Conservation (phyloP, 495 filamentous ascomycete genomes). For the Daldinia grandis region DNA sequence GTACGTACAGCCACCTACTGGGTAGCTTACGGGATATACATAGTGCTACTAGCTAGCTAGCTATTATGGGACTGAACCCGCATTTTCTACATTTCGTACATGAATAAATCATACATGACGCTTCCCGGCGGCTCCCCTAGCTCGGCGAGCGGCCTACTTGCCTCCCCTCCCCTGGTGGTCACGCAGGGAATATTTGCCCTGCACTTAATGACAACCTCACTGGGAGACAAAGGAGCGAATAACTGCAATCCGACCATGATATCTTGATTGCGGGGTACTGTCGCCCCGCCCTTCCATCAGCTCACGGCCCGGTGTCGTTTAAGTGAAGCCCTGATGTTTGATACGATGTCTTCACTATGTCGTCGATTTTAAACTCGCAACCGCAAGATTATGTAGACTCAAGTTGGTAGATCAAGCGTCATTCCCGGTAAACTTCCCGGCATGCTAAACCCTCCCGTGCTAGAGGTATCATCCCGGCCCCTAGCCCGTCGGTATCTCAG, state of each 20-base stretch:
- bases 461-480: constrained; percentile 45
- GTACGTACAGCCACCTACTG: constrained; percentile 1
- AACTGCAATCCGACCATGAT: background rate
- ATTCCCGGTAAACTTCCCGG: constrained; percentile 42
- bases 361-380: background rate
- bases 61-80: constrained; percentile 6
- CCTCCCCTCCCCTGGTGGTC: background rate
- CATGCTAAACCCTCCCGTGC: constrained; percentile 39
- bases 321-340: background rate
- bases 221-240: background rate
- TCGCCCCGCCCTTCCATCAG: background rate
- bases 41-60: background rate
- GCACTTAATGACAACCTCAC: background rate
- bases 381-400: background rate
- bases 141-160: background rate
- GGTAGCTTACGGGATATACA: constrained; percentile 2
- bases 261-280: background rate
- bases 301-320: background rate
- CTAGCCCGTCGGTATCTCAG: constrained; percentile 50
- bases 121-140: background rate
- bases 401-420: constrained; percentile 35
- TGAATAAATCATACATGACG: constrained; percentile 15
- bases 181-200: background rate
- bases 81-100: constrained; percentile 3
- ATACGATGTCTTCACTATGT: background rate